Base-by-base conservation (phyloP, 768 basidiomycete species). In the Amanita brunnescens region DNA sequence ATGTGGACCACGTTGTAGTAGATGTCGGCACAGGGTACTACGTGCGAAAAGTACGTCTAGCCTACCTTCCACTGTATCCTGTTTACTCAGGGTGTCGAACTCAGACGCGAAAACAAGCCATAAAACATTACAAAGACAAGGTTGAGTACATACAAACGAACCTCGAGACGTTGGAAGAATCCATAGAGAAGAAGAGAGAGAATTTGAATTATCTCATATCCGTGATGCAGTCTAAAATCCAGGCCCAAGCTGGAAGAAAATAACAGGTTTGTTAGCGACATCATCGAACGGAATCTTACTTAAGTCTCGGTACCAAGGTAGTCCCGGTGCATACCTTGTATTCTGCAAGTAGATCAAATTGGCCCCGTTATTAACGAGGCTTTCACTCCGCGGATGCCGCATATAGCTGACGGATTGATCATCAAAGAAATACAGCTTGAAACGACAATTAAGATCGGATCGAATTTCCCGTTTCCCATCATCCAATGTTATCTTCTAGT, bases 11-110 rank as follows among this genome's bases (percentile, higher is more conserved):
- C 58, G 94, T 99, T 42, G 84, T 98, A 55, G 81, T 98, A 34
- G 96, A 99, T 64, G 77, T 98, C 23, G 96, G 96, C 1, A 98
- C 95, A 0, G 95, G 96, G 0, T 99, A 97, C 67, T 97, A 85
- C 58, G 88, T 98, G 14, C 83, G 90, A 68, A 99, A 98, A 78
- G 96, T 91, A 42, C 39, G 72, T 49, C 16, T 5, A 78, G 93
- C 89, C 43, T 40, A 71, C 47, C n/a, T 7, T 35, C 34, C n/a
- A 6, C n/a, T 6, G 12, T 14, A 8, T 34, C 18, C 6, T 2
- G 7, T 13, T 14, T 10, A 18, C 32, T 35, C 30, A 32, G 20
- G 18, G 20, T 10, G 9, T 8, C 9, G 14, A 6, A 76, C 70
- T 20, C 42, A 51, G 50, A 51, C 50, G 34, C 50, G 50, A 7